Evolutionary conservation across 2,329 filamentous ascomycete genomes (phyloP).

Genomic region (Sporothrix pseudoabietina): DNA sequence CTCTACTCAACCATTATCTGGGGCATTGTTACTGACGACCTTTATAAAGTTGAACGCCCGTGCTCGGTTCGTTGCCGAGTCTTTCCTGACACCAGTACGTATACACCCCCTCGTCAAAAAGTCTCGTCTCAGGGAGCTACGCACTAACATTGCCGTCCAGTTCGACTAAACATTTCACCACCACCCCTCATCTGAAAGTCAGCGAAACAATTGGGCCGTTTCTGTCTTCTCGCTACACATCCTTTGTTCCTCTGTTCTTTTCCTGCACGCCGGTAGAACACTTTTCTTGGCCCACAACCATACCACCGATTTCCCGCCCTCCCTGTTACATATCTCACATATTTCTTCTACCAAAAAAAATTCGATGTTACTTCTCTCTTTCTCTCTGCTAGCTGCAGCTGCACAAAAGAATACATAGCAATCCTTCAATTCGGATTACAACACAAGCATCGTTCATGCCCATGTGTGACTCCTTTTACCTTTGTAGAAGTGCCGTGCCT

Average conservation of each 20-base stretch:
- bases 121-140: background rate
- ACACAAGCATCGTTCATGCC: background rate
- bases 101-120: background rate
- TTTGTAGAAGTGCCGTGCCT: background rate
- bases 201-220: background rate
- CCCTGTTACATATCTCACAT: background rate
- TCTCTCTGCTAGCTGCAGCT: background rate
- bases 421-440: background rate
- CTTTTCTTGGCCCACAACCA: background rate
- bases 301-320: background rate
- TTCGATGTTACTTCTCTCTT: background rate
- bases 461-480: background rate
- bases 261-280: background rate
- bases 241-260: background rate
- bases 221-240: too few relatives aligned
- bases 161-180: slow-evolving; percentile 17
- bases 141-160: background rate
- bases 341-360: background rate
- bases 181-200: background rate
- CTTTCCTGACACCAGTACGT: slow-evolving; percentile 79
- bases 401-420: background rate
- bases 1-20: too few relatives aligned
- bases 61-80: slow-evolving; percentile 96
- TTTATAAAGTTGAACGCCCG: slow-evolving; percentile 79
- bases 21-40: background rate